These are phyloP conservation scores for Curvularia spicifera DNA, from an alignment of 2,329 filamentous ascomycete species.

Conservation along the genomic window DNA sequence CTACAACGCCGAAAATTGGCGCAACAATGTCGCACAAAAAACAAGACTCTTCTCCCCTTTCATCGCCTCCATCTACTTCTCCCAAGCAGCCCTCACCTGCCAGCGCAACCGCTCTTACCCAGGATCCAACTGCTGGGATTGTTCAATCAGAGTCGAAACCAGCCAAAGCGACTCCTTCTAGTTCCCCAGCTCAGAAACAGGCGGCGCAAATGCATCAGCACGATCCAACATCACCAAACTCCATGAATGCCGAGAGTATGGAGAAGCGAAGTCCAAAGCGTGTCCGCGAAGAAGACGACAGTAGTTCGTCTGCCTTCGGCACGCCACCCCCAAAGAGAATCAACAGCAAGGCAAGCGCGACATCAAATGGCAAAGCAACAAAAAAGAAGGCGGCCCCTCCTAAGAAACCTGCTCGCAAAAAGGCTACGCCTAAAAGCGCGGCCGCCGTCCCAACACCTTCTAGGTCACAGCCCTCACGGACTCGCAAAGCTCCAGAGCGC, in stretches of 20 bases:
- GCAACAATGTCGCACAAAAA: constrained; percentile 15
- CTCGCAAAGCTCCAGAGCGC: constrained; percentile 39
- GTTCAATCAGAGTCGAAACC: not conserved
- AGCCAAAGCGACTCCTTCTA: not conserved
- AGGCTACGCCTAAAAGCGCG: constrained; percentile 12
- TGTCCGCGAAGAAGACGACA: constrained; percentile 10
- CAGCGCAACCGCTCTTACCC: not conserved
- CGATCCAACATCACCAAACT: not conserved
- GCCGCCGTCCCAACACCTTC: constrained; percentile 16
- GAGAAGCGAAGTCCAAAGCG: constrained; percentile 17
- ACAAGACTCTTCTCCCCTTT: constrained; percentile 21
- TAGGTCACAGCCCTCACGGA: constrained; percentile 33
- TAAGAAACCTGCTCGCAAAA: constrained; percentile 14
- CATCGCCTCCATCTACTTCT: constrained; percentile 12
- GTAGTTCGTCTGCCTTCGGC: constrained; percentile 1
- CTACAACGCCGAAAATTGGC: constrained; percentile 10
- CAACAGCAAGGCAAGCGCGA: constrained; percentile 3
- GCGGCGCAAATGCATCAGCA: not conserved
- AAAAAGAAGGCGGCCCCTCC: constrained; percentile 4
- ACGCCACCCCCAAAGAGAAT: constrained; percentile 18
- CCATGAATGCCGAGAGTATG: constrained; percentile 4
- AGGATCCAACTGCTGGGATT: not conserved
- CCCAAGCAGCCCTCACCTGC: constrained; percentile 2
- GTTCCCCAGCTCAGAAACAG: not conserved
- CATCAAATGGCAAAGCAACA: constrained; percentile 1